Evolutionary conservation across 495 filamentous ascomycete genomes (phyloP), one percentile per base, ranked within the genome.

Genomic region (Penicillium manginii): DNA sequence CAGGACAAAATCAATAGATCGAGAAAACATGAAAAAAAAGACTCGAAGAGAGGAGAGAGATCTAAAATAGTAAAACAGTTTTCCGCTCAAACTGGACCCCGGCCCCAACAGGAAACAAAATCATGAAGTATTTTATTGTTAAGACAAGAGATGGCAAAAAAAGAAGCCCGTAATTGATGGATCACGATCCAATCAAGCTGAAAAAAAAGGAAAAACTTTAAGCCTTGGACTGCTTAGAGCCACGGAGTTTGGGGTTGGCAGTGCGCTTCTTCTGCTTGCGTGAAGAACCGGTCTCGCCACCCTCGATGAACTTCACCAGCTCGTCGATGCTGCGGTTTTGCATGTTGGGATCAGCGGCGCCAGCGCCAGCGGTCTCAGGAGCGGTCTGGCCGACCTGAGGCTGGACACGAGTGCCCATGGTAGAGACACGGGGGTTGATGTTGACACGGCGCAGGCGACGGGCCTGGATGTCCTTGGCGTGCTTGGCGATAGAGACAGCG

Each of bases 401-500:
- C 69, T 83, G 80, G 50, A 80, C 72, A 59, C 81, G 72, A 52
- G 80, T 77, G 29, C 80, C 79, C 45, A 85, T 68, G 14, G 76
- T 78, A 31, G 67, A 65, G 14, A 82, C 80, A 37, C 87, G 83
- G 39, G 85, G 71, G 61, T 78, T 76, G 67, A 86, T 76, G 52
- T 83, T 78, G 63, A 85, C 74, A 51, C 82, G 78, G 42, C 89
- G 85, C 29, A 88, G 77, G 31, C 86, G 82, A 52, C 88, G 85
- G 40, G 87, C 85, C 73, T 92, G 86, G 46, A 88, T 80, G 56
- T 93, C 90, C 76, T 96, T 96, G 48, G 90, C 88, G 61, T 96
- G 91, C 78, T 92, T 97, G 10, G 91, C 92, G 50, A 97, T 89
- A 26, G 86, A 88, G 43, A 99, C 96, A 40, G 96, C 96, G 62